Evolutionary conservation across 371 early-diverging fungal species (phyloP), one percentile per base, ranked within the genome.

Genomic region (Mucor sp.): DNA sequence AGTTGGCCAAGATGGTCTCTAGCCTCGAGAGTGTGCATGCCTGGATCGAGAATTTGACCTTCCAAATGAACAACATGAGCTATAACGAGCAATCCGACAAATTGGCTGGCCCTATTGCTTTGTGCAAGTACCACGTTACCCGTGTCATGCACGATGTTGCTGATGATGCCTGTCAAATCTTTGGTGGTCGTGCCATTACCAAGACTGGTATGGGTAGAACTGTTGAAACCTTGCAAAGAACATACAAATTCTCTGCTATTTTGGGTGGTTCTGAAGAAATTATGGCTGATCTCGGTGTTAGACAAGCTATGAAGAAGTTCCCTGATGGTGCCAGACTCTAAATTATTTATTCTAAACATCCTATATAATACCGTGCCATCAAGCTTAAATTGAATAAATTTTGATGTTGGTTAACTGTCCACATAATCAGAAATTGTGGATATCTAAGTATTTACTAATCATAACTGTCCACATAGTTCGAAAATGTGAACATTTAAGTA

Each of bases 211-310:
- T 86, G 78, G 89, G 85, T 25, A 65, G 84, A 56, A 69, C 77
- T 27, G 71, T 87, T 37, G 88, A 87, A 65, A 67, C 72, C 8
- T 79, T 84, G 65, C 82, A 85, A 64, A 74, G 79, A 71, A 71
- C 82, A 6, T 76, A 84, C 78, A 87, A 91, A 90, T 74, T 67
- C 55, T 67, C 68, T 60, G 91, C 94, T 37, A 94, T 94, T 61
- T 91, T 92, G 32, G 94, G 94, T 66, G 95, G 94, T 25, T 89
- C 91, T 6, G 95, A 95, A 76, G 93, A 93, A 69, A 71, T 79
- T 57, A 76, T 79, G 79, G 77, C 77, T 53, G 79, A 79, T 44
- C 71, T 79, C 15, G 77, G 80, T 71, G 64, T 80, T 33, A 74
- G 77, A 43, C 78, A 78, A 65, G 81, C 78, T 30, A 70, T 81